phyloP scores from a whole-genome alignment of 2,329 filamentous ascomycete species.

The Pseudonectria buxi region DNA sequence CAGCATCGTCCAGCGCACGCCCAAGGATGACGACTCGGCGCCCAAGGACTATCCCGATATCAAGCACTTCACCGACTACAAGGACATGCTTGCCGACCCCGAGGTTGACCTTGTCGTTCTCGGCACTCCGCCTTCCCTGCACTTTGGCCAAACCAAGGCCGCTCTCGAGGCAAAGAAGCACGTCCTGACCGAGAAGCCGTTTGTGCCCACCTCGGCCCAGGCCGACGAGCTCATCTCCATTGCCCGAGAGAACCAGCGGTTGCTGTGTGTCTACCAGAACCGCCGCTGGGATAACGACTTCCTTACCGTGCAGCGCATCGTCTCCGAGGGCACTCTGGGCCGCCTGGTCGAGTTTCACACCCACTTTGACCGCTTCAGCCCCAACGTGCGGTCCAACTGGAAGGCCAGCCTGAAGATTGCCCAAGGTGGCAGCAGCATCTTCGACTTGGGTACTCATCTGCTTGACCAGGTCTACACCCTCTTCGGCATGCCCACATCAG shows the following conservation, averaged over 20 bases:
- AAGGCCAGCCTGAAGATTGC: slow-evolving; percentile 54
- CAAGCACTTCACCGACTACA: slow-evolving; percentile 57
- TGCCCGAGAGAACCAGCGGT: slow-evolving; percentile 41
- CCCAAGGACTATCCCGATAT: slow-evolving; percentile 59
- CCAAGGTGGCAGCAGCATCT: slow-evolving; percentile 61
- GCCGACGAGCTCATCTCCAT: slow-evolving; percentile 55
- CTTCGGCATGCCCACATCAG: slow-evolving; percentile 60
- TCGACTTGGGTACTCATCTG: slow-evolving; percentile 70
- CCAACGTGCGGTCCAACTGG: slow-evolving; percentile 55
- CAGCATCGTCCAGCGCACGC: slow-evolving; percentile 68
- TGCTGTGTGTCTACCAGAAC: slow-evolving; percentile 69
- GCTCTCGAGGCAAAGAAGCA: slow-evolving; percentile 67
- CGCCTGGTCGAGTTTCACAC: slow-evolving; percentile 72
- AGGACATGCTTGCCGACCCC: slow-evolving; percentile 58
- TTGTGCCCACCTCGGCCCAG: slow-evolving; percentile 64
- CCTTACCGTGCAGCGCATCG: slow-evolving; percentile 57
- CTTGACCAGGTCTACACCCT: slow-evolving; percentile 67
- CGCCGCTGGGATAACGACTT: slow-evolving; percentile 75
- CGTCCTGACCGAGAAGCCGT: slow-evolving; percentile 77
- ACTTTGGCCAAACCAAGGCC: slow-evolving; percentile 58
- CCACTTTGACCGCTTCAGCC: slow-evolving; percentile 71
- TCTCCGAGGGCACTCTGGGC: slow-evolving; percentile 55
- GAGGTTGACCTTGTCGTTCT: slow-evolving; percentile 64
- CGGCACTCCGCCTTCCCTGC: slow-evolving; percentile 64
- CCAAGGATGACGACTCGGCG: slow-evolving; percentile 58